Evolutionary conservation across 2,329 filamentous ascomycete species (phyloP), one percentile per base, ranked within the genome.

Genomic region (Malbranchea cinnamomea): DNA sequence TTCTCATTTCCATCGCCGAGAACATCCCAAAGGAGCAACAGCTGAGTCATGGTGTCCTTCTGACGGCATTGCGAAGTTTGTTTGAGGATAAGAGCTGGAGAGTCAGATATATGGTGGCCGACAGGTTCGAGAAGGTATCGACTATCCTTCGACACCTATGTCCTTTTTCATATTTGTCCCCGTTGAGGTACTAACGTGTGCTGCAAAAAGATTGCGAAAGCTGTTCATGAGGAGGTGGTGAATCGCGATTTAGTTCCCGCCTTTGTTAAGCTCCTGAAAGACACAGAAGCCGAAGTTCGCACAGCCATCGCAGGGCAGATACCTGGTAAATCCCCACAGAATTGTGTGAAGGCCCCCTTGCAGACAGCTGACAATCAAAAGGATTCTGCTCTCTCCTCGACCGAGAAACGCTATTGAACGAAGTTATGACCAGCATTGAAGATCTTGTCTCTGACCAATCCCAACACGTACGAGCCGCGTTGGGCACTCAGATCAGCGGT

Each of bases 1-100:
- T 95, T 40, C 71, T 98, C 44, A 92, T 95, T 49, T 79, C 87
- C 22, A 91, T 98, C 48, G 87, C 89, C 37, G 89, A 98, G 59
- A 83, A 87, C 35, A 85, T 98, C 17, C 89, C 89, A 37, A 95
- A 95, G 61, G 89, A 95, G 57, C 85, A 98, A 56, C 89, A 98
- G 59, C 78, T 83, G 26, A 94, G 85, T 59, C 87, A 95, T 50
- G 89, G 87, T 31, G 83, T 95, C 33, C 63, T 98, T 34, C 66
- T 98, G 48, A 87, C 82, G 29, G 84, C 87, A 26, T 63, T 98
- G 49, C 78, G 89, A 47, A 92, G 74, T 60, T 60, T 98, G 50
- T 95, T 98, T 60, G 89, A 94, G 49, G 89, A 98, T 57, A 98
- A 95, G 72, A 95, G 89, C 63, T 98, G 89, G 89, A 76, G 89